Conservation (phyloP, 768 basidiomycete genomes). For the Lactarius hatsudake region DNA sequence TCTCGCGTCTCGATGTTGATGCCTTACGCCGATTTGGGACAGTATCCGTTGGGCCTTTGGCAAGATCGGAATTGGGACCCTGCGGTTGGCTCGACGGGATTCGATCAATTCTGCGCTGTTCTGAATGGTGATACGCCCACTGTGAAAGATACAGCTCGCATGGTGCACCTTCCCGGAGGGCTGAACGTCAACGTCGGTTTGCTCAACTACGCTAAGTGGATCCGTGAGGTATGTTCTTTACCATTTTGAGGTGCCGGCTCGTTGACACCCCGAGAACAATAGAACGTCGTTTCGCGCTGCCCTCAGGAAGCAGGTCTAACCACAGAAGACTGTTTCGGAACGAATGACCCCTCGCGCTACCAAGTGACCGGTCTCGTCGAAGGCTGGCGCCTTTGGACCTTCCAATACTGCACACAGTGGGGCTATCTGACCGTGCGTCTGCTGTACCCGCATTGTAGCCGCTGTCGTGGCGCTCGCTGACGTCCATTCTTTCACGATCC, state of each 20-base stretch:
- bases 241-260: not conserved
- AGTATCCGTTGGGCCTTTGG: conserved; percentile 70
- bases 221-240: conserved; percentile 53
- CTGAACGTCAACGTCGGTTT: conserved; percentile 53
- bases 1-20: not conserved
- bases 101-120: conserved; percentile 64
- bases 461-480: not conserved
- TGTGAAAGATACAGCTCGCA: not conserved
- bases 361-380: conserved; percentile 59
- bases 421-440: conserved; percentile 78
- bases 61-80: conserved; percentile 90
- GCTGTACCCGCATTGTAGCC: not conserved
- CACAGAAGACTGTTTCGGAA: conserved; percentile 81
- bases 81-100: conserved; percentile 52
- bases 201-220: conserved; percentile 72
- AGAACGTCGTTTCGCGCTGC: conserved; percentile 28
- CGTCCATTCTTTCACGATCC: not conserved
- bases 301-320: conserved; percentile 38
- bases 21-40: not conserved
- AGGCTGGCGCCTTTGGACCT: conserved; percentile 84
- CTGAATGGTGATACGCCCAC: conserved; percentile 34
- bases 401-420: conserved; percentile 95
- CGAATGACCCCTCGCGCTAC: conserved; percentile 64
- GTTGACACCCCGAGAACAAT: conserved; percentile 37
- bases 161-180: conserved; percentile 2